These are phyloP conservation scores for Zea mays DNA, from an alignment of 176 grass and related monocot species.

Conservation along the genomic window DNA sequence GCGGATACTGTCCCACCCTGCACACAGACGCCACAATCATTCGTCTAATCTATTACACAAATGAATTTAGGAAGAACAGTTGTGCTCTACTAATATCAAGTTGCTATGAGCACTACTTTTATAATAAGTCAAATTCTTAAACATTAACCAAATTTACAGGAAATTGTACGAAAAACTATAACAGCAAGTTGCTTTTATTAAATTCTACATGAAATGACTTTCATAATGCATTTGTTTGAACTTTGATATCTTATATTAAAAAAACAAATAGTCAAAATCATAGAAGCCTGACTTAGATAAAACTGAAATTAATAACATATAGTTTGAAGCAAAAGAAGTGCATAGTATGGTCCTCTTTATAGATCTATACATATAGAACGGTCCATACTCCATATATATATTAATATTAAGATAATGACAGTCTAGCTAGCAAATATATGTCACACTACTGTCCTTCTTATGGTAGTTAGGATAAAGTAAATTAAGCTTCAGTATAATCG, in stretches of 20 bases:
- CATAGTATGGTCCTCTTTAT: background rate
- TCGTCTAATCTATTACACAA: background rate
- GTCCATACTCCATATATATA: conserved; percentile 27
- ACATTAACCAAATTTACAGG: background rate
- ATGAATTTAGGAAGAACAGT: background rate
- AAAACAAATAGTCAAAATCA: background rate
- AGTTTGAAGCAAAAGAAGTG: background rate
- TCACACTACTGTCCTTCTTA: background rate
- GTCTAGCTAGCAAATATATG: conserved; percentile 22
- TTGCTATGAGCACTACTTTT: background rate
- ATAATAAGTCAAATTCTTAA: background rate
- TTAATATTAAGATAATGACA: conserved; percentile 21
- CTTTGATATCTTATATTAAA: background rate
- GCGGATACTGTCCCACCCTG: background rate
- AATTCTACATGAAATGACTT: background rate
- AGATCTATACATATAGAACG: conserved; percentile 13
- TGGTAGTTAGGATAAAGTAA: conserved; percentile 18
- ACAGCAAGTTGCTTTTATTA: background rate
- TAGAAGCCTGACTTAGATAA: background rate
- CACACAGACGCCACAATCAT: background rate
- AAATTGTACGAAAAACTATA: background rate
- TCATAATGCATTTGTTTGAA: background rate
- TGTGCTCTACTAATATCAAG: too few relatives aligned
- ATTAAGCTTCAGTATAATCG: conserved; percentile 16
- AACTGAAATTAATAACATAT: background rate